Evolutionary conservation across 192 early-diverging fungal species (phyloP).

Genomic region (Gaertneriomyces sp.): DNA sequence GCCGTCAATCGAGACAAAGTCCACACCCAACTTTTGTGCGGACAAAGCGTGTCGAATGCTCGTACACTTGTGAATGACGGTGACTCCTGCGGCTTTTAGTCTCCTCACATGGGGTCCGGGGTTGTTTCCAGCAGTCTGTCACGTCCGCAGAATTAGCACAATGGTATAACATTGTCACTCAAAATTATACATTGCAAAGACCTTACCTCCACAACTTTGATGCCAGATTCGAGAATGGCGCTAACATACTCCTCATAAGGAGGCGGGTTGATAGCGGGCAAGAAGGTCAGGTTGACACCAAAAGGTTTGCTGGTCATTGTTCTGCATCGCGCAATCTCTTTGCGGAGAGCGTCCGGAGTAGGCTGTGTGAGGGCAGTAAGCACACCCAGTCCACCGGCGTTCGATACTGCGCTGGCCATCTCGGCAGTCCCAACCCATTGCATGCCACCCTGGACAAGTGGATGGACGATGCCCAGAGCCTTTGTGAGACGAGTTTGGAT

Average conservation of each 20-base stretch:
- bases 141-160: no score
- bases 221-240: constrained; percentile 71
- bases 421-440: constrained; percentile 71
- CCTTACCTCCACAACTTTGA: constrained; percentile 69
- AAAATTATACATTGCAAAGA: no score
- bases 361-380: constrained; percentile 77
- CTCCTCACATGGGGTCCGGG: constrained; percentile 68
- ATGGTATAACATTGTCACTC: no score
- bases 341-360: constrained; percentile 68
- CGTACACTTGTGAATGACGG: constrained; percentile 81
- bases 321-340: constrained; percentile 69
- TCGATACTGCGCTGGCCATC: constrained; percentile 66
- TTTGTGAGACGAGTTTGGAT: constrained; percentile 62
- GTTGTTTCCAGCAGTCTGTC: constrained; percentile 75
- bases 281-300: constrained; percentile 76
- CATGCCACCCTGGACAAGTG: constrained; percentile 75
- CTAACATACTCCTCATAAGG: constrained; percentile 63
- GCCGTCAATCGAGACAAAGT: constrained; percentile 75
- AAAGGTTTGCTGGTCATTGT: constrained; percentile 75
- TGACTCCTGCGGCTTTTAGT: constrained; percentile 63
- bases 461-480: constrained; percentile 67
- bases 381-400: constrained; percentile 72
- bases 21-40: constrained; percentile 55
- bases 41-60: constrained; percentile 67
- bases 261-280: constrained; percentile 77